Evolutionary conservation across 2,329 filamentous ascomycete species (phyloP).

Genomic region (Sporothrix protearum): DNA sequence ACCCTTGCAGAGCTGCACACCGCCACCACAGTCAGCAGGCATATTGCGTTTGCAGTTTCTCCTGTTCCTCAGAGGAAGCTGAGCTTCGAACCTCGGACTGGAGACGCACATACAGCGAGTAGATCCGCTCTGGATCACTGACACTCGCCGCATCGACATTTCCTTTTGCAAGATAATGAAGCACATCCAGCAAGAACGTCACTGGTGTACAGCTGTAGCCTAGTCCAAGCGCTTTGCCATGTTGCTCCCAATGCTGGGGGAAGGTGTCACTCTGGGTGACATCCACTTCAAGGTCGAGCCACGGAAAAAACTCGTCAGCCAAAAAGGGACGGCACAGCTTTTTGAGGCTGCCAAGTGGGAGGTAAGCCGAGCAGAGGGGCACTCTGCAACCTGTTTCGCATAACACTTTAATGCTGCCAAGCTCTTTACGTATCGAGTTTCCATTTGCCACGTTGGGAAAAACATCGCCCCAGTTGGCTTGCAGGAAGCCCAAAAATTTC

Average conservation of each 20-base stretch:
- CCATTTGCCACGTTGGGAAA: background rate
- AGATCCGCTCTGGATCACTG: background rate
- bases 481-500: constrained; percentile 5
- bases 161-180: background rate
- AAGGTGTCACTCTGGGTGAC: background rate
- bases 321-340: background rate
- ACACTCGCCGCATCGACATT: background rate
- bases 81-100: background rate
- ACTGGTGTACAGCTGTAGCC: background rate
- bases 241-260: background rate
- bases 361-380: background rate
- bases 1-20: background rate
- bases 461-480: background rate
- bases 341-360: background rate
- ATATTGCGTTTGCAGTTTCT: background rate
- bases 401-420: background rate
- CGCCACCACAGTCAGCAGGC: background rate
- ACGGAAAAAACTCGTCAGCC: background rate
- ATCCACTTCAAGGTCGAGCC: constrained; percentile 1
- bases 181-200: background rate
- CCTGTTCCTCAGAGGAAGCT: background rate
- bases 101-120: background rate
- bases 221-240: background rate
- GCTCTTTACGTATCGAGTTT: background rate
- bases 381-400: background rate